A percentile compares a stretch with the other conserved stretches of the same genome.
Evolutionary conservation across 2,329 filamentous ascomycete genomes (phyloP).

Genomic region (Chalara sp.): DNA sequence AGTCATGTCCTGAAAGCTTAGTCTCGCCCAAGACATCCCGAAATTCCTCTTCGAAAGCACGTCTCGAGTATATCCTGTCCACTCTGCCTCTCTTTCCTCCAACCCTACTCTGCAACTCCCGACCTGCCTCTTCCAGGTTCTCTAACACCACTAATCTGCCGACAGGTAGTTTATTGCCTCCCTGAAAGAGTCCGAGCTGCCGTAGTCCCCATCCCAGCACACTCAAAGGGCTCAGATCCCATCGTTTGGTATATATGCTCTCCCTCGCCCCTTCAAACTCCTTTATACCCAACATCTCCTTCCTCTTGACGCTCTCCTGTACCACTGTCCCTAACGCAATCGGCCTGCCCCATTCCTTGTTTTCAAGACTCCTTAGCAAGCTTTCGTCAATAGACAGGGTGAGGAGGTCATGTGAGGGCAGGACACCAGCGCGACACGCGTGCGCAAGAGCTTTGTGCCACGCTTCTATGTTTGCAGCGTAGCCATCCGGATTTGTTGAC

Average conservation of each 20-base stretch:
- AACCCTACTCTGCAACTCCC: constrained; percentile 42
- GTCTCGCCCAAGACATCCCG: constrained; percentile 42
- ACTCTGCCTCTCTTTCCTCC: constrained; percentile 42
- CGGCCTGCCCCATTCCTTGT: constrained; percentile 72
- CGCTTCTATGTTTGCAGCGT: constrained; percentile 68
- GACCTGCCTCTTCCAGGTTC: constrained; percentile 54
- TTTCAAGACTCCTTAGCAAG: constrained; percentile 66
- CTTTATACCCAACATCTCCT: constrained; percentile 62
- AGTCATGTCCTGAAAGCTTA: constrained; percentile 54
- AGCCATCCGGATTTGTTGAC: constrained; percentile 78
- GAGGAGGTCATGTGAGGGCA: constrained; percentile 40
- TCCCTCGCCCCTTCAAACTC: constrained; percentile 60
- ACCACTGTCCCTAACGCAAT: constrained; percentile 75
- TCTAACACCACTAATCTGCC: constrained; percentile 60
- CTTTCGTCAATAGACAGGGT: constrained; percentile 51
- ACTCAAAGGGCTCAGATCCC: constrained; percentile 56
- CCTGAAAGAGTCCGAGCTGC: constrained; percentile 57
- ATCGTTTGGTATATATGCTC: constrained; percentile 74
- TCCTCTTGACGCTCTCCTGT: constrained; percentile 61
- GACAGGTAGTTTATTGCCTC: constrained; percentile 42
- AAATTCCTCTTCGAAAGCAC: constrained; percentile 56
- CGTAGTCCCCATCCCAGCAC: constrained; percentile 70
- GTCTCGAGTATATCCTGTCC: constrained; percentile 61
- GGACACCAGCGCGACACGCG: constrained; percentile 54
- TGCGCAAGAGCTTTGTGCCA: constrained; percentile 72